These are phyloP conservation scores for Crithidia brevicula DNA, from an alignment of 208 protist genomes.

Conservation along the genomic window DNA sequence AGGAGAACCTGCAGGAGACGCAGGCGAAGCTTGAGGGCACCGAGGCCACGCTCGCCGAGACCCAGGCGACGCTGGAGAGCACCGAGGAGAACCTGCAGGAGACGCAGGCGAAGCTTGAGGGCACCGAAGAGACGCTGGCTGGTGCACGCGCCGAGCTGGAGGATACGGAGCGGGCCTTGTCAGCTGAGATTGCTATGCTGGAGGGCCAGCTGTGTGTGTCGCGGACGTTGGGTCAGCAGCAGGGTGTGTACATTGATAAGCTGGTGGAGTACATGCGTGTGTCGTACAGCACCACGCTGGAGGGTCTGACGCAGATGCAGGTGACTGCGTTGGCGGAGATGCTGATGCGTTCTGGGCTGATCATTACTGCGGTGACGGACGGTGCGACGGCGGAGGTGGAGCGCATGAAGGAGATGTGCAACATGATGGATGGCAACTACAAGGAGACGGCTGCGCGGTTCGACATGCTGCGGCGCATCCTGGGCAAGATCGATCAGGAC, in stretches of 20 bases:
- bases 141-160: slow-evolving; percentile 28
- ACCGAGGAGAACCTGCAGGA: slow-evolving; percentile 33
- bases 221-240: slow-evolving; percentile 1
- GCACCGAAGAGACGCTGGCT: slow-evolving; percentile 31
- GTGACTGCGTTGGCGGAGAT: slow-evolving; percentile 36
- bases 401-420: slow-evolving; percentile 37
- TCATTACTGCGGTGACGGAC: slow-evolving; percentile 23
- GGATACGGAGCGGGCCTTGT: slow-evolving; percentile 16
- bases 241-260: slow-evolving; percentile 29
- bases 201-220: slow-evolving; percentile 24
- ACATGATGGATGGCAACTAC: slow-evolving; percentile 40
- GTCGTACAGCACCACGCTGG: slow-evolving; percentile 30
- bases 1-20: slow-evolving; percentile 34
- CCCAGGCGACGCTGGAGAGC: slow-evolving; percentile 30
- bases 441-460: slow-evolving; percentile 40
- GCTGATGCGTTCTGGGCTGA: slow-evolving; percentile 12
- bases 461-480: slow-evolving; percentile 39
- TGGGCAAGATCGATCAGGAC: slow-evolving; percentile 58
- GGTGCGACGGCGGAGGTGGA: slow-evolving; percentile 32
- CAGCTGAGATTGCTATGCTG: slow-evolving; percentile 26
- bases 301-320: slow-evolving; percentile 41
- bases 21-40: slow-evolving; percentile 33
- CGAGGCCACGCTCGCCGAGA: slow-evolving; percentile 35
- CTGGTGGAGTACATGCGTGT: slow-evolving; percentile 22
- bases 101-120: slow-evolving; percentile 29